Evolutionary conservation across 2,329 filamentous ascomycete genomes (phyloP), one percentile per base, ranked within the genome.

Genomic region (Herpomyces periplanetae): DNA sequence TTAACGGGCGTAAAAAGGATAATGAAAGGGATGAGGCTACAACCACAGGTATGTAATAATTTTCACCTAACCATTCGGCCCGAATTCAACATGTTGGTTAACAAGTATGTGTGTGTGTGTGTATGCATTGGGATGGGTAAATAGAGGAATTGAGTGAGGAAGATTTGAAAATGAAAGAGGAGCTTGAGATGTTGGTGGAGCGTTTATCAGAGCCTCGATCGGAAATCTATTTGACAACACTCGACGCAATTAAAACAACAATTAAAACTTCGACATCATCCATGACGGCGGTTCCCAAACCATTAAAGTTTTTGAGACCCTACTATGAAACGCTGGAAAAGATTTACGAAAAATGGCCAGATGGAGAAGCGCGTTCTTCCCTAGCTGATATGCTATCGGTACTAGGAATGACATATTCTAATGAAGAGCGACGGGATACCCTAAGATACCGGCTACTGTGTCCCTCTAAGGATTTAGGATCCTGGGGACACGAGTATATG

Each of bases 231-330:
- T 75, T 73, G 39, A 56, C 73, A 23, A 65, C 80, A 21, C 49
- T 96, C 29, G 73, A 91, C 41, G 64, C 71, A 29, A 88, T 96
- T 57, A 91, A 88, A 48, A 69, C 61, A 33, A 84, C 69, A 36
- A 96, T 96, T 49, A 91, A 88, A 49, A 96, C 80, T 21, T 87
- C 80, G 24, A 96, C 80, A 28, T 91, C 73, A 23, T 96, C 84
- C 17, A 96, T 96, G 80, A 96, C 80, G 18, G 80, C 80, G 24
- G 80, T 96, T 25, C 80, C 84, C 10, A 96, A 96, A 44, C 80
- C 80, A 13, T 52, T 96, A 32, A 96, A 96, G 43, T 96, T 96
- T 40, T 54, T 96, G 27, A 58, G 80, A 45, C 80, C 75, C 29
- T 75, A 96, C 41, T 96, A 91, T 44, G 65, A 84, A 41, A 58